A percentile compares a stretch with the other conserved stretches of the same genome.
phyloP scores from a whole-genome alignment of 495 filamentous ascomycete genomes.

The Neurospora discreta region DNA sequence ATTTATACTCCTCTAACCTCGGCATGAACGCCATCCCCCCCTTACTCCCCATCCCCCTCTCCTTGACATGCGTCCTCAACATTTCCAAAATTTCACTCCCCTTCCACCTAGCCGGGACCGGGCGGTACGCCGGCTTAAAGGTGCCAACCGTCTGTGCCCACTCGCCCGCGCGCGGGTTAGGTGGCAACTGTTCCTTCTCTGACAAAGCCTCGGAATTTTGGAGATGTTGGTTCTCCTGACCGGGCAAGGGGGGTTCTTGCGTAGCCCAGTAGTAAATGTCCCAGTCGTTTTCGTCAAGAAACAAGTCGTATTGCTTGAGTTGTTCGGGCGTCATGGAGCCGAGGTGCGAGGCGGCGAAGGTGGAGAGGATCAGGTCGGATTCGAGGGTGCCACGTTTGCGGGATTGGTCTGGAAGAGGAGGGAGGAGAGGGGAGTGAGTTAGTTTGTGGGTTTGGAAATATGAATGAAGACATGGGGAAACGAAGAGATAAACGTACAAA shows the following conservation, averaged over 20 bases:
- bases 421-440: too few species aligned
- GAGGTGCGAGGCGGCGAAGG: conserved; percentile 78
- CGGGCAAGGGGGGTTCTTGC: conserved; percentile 55
- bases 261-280: conserved; percentile 99
- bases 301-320: conserved; percentile 76
- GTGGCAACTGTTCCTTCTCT: neutral
- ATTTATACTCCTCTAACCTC: conserved; percentile 14
- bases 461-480: too few species aligned
- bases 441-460: too few species aligned
- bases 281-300: conserved; percentile 99
- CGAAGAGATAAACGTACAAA: conserved; percentile 52
- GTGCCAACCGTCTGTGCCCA: conserved; percentile 95
- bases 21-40: conserved; percentile 43
- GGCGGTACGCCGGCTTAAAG: conserved; percentile 86
- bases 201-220: neutral
- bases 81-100: conserved; percentile 66
- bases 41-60: conserved; percentile 10
- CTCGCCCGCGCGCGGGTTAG: conserved; percentile 47
- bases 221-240: neutral
- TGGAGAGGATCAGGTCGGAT: conserved; percentile 88
- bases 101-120: conserved; percentile 76
- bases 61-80: conserved; percentile 67
- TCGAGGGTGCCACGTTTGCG: conserved; percentile 95
- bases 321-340: conserved; percentile 58
- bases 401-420: conserved; percentile 55